Percentiles rank a stretch among this genome's conserved stretches.
These are phyloP conservation scores for Diutina rugosa DNA, from an alignment of 1,139 yeast species.

Conservation along the genomic window DNA sequence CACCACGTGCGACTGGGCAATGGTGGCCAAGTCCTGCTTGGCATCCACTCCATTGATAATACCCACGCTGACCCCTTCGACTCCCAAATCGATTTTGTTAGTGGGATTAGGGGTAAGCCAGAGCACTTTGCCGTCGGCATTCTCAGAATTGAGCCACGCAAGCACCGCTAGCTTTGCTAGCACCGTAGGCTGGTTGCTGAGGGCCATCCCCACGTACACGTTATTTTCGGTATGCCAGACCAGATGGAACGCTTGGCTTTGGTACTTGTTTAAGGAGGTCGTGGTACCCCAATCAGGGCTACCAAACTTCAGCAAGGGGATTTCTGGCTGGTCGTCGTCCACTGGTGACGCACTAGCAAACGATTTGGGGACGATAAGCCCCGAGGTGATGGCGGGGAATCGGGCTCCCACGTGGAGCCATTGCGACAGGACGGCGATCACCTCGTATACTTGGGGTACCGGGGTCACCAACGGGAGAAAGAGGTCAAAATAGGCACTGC, in stretches of 20 bases:
- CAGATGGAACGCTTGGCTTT: slow-evolving; percentile 55
- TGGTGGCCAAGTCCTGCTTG: not conserved
- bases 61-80: not conserved
- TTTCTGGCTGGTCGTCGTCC: not conserved
- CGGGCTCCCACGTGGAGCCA: not conserved
- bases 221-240: slow-evolving; percentile 47
- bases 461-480: not conserved
- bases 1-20: slow-evolving; percentile 48
- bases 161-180: slow-evolving; percentile 53
- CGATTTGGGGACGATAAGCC: not conserved
- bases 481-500: not conserved
- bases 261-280: slow-evolving; percentile 49
- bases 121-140: not conserved
- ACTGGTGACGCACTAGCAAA: not conserved
- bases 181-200: slow-evolving; percentile 65
- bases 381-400: not conserved
- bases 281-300: slow-evolving; percentile 28
- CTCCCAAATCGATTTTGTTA: not conserved
- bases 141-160: not conserved
- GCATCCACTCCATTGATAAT: not conserved
- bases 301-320: slow-evolving; percentile 19
- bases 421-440: not conserved
- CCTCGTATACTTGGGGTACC: not conserved
- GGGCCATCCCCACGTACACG: slow-evolving; percentile 55
- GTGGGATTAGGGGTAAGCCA: not conserved